Percentiles rank a stretch among this genome's conserved stretches.
Evolutionary conservation across 352 stramenopile genomes (phyloP).

Genomic region (Pythium monospermum): DNA sequence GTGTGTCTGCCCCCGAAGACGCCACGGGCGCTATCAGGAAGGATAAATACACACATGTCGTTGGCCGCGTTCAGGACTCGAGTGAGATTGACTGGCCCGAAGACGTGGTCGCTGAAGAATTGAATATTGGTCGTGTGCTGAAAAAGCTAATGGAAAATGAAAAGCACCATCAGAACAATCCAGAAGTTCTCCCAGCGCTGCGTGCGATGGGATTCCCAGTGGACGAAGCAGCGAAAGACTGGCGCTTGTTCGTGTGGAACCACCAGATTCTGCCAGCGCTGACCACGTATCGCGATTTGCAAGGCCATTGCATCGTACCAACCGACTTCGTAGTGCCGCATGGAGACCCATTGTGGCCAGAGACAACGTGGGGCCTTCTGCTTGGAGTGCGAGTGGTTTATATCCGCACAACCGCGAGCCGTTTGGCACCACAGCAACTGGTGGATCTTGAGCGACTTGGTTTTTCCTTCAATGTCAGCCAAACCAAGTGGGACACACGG

Average conservation of each 20-base stretch:
- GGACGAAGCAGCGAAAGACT: too few species aligned
- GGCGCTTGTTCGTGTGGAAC: too few species aligned
- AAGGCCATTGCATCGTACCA: not conserved
- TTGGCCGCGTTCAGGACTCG: not conserved
- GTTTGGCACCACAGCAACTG: too few species aligned
- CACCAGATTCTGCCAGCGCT: not conserved
- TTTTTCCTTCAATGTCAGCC: too few species aligned
- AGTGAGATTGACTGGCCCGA: not conserved
- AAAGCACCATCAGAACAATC: not conserved
- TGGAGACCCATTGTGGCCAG: constrained; percentile 2
- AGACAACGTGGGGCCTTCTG: too few species aligned
- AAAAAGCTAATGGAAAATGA: constrained; percentile 2
- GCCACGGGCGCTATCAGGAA: not conserved
- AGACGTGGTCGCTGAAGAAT: not conserved
- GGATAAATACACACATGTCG: not conserved
- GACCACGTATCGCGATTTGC: not conserved
- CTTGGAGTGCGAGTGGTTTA: too few species aligned
- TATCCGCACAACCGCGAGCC: too few species aligned
- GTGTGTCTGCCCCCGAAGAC: not conserved
- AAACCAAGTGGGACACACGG: too few species aligned
- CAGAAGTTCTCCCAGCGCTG: not conserved
- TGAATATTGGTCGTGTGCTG: constrained; percentile 10
- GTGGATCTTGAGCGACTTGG: too few species aligned
- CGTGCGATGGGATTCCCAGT: constrained; percentile 11
- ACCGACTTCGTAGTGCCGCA: not conserved